Evolutionary conservation across 495 filamentous ascomycete species (phyloP).

Genomic region (Tetracladium setigerum): DNA sequence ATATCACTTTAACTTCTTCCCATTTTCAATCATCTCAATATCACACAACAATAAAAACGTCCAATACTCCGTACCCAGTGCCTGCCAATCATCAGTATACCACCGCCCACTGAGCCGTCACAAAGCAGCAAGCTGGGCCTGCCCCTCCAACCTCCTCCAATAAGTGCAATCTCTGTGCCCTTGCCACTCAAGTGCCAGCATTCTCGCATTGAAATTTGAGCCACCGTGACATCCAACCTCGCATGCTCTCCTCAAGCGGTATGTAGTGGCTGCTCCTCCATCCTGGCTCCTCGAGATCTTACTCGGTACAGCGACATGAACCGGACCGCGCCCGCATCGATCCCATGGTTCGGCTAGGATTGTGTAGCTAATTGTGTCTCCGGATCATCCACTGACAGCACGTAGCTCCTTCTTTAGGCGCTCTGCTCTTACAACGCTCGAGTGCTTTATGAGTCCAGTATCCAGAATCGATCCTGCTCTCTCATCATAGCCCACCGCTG

Average conservation of each 20-base stretch:
- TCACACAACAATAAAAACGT: no score
- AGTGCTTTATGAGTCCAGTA: constrained; percentile 6
- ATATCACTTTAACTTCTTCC: no score
- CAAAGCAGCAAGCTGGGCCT: no score
- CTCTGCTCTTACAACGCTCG: constrained; percentile 20
- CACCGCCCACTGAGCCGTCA: no score
- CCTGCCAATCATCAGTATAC: no score
- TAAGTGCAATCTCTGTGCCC: no score
- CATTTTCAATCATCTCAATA: no score
- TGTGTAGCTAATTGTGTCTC: constrained; percentile 19
- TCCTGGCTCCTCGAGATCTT: constrained; percentile 12
- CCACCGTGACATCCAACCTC: constrained; percentile 1
- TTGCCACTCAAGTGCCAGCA: not conserved
- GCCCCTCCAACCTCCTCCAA: no score
- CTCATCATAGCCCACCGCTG: constrained; percentile 6
- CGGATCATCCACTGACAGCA: constrained; percentile 22
- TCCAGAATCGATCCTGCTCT: constrained; percentile 12
- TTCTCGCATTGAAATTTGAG: constrained; percentile 11
- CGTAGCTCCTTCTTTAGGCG: constrained; percentile 21
- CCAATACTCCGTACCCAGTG: no score
- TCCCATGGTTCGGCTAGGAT: constrained; percentile 19
- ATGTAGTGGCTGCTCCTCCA: constrained; percentile 14
- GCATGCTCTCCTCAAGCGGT: constrained; percentile 10
- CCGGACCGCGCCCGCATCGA: constrained; percentile 20
- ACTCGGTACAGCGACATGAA: constrained; percentile 19